phyloP scores from a whole-genome alignment of 208 protist genomes.

The Acanthamoeba royreba region DNA sequence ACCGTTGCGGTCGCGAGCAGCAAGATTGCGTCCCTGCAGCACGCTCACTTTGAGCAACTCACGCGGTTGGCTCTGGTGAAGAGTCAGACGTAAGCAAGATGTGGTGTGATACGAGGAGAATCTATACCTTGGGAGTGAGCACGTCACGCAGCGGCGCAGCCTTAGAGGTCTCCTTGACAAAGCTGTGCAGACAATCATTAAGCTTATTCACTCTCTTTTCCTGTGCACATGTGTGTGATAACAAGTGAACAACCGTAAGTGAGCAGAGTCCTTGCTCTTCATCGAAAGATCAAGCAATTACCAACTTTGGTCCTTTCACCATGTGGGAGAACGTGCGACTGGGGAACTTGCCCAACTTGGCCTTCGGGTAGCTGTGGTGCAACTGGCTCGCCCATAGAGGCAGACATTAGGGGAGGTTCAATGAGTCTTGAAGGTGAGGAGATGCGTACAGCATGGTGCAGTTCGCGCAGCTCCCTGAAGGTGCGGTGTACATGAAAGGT shows the following conservation, averaged over 20 bases:
- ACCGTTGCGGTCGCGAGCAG: background rate
- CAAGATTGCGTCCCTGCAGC: background rate
- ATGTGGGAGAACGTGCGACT: background rate
- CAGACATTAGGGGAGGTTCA: background rate
- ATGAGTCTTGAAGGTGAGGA: background rate
- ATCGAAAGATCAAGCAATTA: background rate
- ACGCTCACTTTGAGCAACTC: background rate
- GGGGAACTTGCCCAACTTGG: background rate
- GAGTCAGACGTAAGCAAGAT: background rate
- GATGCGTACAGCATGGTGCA: background rate
- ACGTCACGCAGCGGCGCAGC: background rate
- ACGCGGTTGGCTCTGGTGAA: background rate
- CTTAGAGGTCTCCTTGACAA: background rate
- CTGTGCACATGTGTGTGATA: background rate
- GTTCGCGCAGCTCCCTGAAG: background rate
- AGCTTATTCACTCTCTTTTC: background rate
- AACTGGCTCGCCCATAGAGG: background rate
- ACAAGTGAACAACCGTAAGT: background rate
- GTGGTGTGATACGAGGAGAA: too few species aligned
- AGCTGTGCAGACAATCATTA: background rate
- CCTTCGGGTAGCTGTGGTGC: background rate
- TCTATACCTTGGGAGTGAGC: background rate
- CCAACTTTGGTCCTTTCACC: background rate
- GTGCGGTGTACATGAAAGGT: background rate
- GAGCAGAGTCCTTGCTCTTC: background rate